Base-by-base conservation (phyloP, 1,284 basidiomycete genomes). In the Leccinum subrobustum region DNA sequence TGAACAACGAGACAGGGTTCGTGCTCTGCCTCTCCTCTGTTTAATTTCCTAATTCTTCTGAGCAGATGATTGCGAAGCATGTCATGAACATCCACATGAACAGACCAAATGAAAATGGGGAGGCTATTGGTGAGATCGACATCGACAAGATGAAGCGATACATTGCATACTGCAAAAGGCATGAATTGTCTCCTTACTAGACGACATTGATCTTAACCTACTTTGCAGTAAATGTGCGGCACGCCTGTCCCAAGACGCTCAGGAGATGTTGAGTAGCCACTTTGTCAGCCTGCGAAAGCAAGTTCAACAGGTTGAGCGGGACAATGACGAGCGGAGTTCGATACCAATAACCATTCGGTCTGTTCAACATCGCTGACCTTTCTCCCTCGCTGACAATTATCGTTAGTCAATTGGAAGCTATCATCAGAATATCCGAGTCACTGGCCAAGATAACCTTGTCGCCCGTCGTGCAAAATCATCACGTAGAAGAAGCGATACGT, bases 31-130 rank as follows among this genome's bases (percentile, higher is more conserved):
- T 56, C 57, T 14, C 18, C 39, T 50, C 39, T 6, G 25, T 14
- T 4, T 52, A 53, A 52, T 27, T 33, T 39, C 27, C 37, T 61
- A 35, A 62, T 57, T 6, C 25, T 54, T 23, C 18, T 20, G 60
- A 58, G 1, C 64, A 96, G 91, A 94, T 90, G 67, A 97, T 99
- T 67, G 96, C 97, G 11, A 93, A 91, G 76, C 95, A 98, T 73
- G 95, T 99, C 68, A 96, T 99, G 93, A 96, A 96, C 74, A 93
- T 98, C 58, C 97, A 99, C 75, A 98, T 98, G 95, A 96, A 96
- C 76, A 83, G 92, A 54, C 84, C 88, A 52, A 88, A 86, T 1
- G 88, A 88, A 62, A 81, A 82, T 62, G 83, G 83, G 2, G 85
- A 92, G 58, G 81, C 81, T 3, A 83, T 88, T 1, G 96, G 95